Evolutionary conservation across 2,329 filamentous ascomycete genomes (phyloP).

Genomic region (Stenocarpella maydis): DNA sequence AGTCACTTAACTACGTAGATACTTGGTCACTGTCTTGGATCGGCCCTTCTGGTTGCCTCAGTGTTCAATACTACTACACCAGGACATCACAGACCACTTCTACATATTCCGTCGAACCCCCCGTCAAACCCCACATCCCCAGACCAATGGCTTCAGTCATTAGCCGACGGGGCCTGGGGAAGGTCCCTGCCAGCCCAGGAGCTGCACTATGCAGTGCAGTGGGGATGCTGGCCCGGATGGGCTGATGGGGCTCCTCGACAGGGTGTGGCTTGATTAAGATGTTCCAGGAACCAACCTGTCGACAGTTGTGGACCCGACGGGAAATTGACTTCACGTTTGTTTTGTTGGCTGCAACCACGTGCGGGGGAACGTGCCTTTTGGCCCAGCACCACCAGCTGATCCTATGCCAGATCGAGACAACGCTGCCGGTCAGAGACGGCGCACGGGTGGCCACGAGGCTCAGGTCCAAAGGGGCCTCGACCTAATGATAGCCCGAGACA

Average conservation of each 20-base stretch:
- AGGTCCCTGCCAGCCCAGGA: background rate
- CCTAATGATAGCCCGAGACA: constrained; percentile 2
- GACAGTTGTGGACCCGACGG: constrained; percentile 23
- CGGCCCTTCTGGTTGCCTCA: constrained; percentile 25
- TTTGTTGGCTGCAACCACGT: background rate
- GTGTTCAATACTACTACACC: too few species aligned
- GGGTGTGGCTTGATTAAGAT: background rate
- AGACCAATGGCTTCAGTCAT: constrained; percentile 21
- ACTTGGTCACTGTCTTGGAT: too few species aligned
- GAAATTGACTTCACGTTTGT: background rate
- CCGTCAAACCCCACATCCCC: constrained; percentile 17
- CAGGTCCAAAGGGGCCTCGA: background rate
- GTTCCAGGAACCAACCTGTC: too few species aligned
- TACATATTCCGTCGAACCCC: too few species aligned
- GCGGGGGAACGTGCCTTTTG: constrained; percentile 5
- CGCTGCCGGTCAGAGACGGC: background rate
- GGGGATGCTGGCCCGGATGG: too few species aligned
- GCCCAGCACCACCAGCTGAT: background rate
- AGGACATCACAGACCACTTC: too few species aligned
- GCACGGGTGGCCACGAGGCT: background rate
- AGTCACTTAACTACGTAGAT: too few species aligned
- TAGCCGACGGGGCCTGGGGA: constrained; percentile 24
- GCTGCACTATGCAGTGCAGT: background rate
- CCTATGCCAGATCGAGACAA: constrained; percentile 16
- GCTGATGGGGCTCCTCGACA: background rate